phyloP scores from a whole-genome alignment of 176 grass and related monocot genomes.

The Bothriochloa decipiens region DNA sequence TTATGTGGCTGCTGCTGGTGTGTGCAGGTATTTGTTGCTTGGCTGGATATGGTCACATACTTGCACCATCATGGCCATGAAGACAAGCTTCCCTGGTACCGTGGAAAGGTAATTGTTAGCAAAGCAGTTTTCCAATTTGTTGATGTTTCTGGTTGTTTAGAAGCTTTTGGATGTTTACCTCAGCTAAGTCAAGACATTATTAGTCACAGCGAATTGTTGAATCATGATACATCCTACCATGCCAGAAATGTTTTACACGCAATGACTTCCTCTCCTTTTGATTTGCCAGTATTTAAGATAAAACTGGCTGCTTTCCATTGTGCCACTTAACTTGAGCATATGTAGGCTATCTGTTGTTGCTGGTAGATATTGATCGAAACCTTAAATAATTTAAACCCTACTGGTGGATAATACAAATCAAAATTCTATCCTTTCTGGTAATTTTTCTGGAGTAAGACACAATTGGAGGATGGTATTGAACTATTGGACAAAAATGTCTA shows the following conservation, averaged over 20 bases:
- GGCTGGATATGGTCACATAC: slow-evolving; percentile 95
- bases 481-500: slow-evolving; percentile 18
- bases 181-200: not conserved
- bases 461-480: slow-evolving; percentile 1
- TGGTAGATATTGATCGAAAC: slow-evolving; percentile 8
- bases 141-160: slow-evolving; percentile 19
- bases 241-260: not conserved
- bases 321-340: not conserved
- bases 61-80: slow-evolving; percentile 95
- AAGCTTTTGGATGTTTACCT: not conserved
- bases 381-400: slow-evolving; percentile 4
- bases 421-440: not conserved
- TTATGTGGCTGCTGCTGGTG: slow-evolving; percentile 23
- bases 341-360: not conserved
- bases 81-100: slow-evolving; percentile 95
- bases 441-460: slow-evolving; percentile 18
- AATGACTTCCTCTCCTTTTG: not conserved
- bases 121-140: not conserved
- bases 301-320: not conserved
- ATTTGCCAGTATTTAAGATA: not conserved
- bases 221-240: not conserved
- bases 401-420: slow-evolving; percentile 3
- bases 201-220: not conserved
- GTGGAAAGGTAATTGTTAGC: slow-evolving; percentile 76
- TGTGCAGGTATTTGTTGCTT: slow-evolving; percentile 87